A percentile compares a stretch with the other conserved stretches of the same genome.
Conservation (phyloP, 2,329 filamentous ascomycete species). For the Colletotrichum tropicale region DNA sequence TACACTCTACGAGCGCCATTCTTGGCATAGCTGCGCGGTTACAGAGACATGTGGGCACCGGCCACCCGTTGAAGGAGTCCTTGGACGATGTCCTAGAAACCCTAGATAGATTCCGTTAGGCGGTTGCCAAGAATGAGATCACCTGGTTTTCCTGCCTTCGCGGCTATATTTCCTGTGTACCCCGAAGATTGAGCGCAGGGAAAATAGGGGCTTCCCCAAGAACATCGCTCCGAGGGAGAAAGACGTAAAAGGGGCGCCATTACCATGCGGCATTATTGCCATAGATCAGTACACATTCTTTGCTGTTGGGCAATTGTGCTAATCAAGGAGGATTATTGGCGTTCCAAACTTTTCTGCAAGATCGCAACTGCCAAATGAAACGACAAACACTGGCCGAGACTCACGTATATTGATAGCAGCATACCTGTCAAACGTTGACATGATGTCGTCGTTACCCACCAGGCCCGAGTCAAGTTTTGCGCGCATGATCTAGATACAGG, state of each 20-base stretch:
- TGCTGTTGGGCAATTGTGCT: background rate
- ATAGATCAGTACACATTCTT: background rate
- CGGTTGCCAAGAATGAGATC: background rate
- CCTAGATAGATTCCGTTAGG: slow-evolving; percentile 26
- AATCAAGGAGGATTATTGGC: background rate
- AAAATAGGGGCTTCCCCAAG: background rate
- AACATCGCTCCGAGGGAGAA: background rate
- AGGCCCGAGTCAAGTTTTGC: background rate
- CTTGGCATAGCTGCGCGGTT: slow-evolving; percentile 51
- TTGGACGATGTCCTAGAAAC: slow-evolving; percentile 50
- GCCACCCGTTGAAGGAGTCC: slow-evolving; percentile 40
- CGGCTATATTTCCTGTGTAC: background rate
- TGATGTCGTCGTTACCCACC: background rate
- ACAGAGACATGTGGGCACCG: slow-evolving; percentile 30
- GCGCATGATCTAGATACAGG: background rate
- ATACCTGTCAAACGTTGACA: background rate
- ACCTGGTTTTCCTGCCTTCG: background rate
- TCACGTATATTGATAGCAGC: background rate
- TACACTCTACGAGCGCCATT: slow-evolving; percentile 55
- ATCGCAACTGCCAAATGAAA: background rate
- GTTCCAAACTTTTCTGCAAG: background rate
- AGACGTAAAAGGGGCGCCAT: background rate
- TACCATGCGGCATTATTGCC: background rate
- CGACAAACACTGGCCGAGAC: background rate
- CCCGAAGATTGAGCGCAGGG: background rate